Base-by-base conservation (phyloP, 2,329 filamentous ascomycete genomes). In the Diaporthe nobilis region DNA sequence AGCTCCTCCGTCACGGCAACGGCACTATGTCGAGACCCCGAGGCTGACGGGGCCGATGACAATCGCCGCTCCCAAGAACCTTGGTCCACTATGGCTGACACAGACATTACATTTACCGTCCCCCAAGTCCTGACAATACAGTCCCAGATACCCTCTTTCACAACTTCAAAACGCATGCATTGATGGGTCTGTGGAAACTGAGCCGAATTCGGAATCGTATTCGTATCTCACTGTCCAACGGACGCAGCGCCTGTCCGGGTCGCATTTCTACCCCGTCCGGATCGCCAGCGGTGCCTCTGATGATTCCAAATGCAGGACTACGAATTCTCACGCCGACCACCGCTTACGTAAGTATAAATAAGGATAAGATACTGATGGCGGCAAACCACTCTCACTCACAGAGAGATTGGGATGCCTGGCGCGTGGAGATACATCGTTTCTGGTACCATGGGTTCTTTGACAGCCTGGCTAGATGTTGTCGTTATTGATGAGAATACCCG, bases 1-100 rank as follows among this genome's bases (percentile, higher is more conserved):
- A 76, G 72, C 72, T 63, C 42, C 49, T 58, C 72, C 63, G 71
- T 74, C 57, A 57, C 63, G 57, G 61, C 67, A 53, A 71, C 74
- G 71, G 74, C 67, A 49, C 34, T 44, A 61, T 44, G 25, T 55
- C 31, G 51, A 47, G 44, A 28, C 44, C 73, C 74, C 65, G 65
- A 70, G 49, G 68, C 70, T 71, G 57, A 63, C 57, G 49, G 47
- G 71, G 57, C 51, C 53, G 68, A 60, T 71, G 68, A 71, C 53
- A 71, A 55, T 55, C 65, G 65, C 65, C 65, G 65, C 37, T 28
- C n/a, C 31, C 47, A 53, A 68, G 28, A n/a, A 51, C 31, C 6
- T 25, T 37, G 34, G 49, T 34, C 47, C 49, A 53, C 63, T 28
- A 53, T n/a, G 49, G 49, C 47, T 68, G 31, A 68, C 58, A 15